Evolutionary conservation across 176 grass and related monocot genomes (phyloP), one percentile per base, ranked within the genome.

Genomic region (Ampelocalamus luodianensis): DNA sequence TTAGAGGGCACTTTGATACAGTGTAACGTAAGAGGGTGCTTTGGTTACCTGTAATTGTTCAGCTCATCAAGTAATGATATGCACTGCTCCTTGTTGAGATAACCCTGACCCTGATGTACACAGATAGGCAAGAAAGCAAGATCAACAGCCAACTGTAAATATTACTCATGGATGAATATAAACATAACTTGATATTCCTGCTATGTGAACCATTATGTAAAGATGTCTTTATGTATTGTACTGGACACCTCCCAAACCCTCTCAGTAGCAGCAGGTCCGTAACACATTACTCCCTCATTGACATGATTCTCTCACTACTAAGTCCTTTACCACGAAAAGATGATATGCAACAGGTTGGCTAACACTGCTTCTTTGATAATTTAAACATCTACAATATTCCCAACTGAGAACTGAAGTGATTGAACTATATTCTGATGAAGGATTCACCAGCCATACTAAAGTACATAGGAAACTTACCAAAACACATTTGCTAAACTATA

Each of bases 11-110:
- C 32, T 68, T 77, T 79, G 17, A 66, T 65, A 71, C 20, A 66
- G 54, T 68, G 18, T 71, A 86, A 76, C 44, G 44, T 68, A 81
- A 51, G n/a, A 42, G 74, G 58, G 51, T 4, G 20, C 51, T 72
- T 79, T 49, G 4, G 60, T 84, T 89, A 88, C 96, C 96, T 92
- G 81, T 98, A 98, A 76, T 91, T 95, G 77, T 93, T 98, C 50
- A 98, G 86, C 88, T 93, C 93, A 70, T 90, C 91, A 84, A 98
- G 94, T 70, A 98, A 91, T 73, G 70, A 93, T 69, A 93, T 43
- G 73, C 89, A 98, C 11, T 98, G 93, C 54, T 92, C 79, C 59
- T 87, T 93, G 89, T 98, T 88, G 75, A 98, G 88, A 85, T 91
- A 95, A 34, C 91, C 93, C 36, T 73, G 91, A 63, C 59, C 61